Evolutionary conservation across 305 asterid genomes (phyloP).

Genomic region (Plantago coronopus): DNA sequence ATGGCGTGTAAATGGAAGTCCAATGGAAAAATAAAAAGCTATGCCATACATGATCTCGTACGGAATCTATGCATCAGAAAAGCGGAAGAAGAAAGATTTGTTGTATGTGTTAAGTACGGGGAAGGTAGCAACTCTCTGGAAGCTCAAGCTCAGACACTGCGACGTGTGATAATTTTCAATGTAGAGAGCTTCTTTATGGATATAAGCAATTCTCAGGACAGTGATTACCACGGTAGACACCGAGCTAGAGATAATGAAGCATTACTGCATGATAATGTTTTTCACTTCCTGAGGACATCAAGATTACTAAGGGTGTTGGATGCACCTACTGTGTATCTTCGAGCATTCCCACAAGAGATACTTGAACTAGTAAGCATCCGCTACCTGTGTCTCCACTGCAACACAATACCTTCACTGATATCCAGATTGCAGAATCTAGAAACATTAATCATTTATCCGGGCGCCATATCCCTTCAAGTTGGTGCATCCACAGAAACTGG

Average conservation of each 20-base stretch:
- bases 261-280: too few relatives aligned
- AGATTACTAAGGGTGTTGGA: conserved; percentile 19
- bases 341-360: neutral
- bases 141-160: neutral
- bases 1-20: neutral
- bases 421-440: conserved; percentile 21
- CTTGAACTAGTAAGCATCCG: conserved; percentile 12
- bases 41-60: conserved; percentile 19
- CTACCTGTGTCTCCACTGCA: conserved; percentile 15
- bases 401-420: neutral
- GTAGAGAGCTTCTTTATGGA: neutral
- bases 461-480: too few relatives aligned
- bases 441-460: neutral
- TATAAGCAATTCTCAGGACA: too few relatives aligned
- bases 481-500: too few relatives aligned
- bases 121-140: neutral
- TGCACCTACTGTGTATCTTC: neutral
- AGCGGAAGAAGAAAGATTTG: conserved; percentile 9
- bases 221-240: neutral
- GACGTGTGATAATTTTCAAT: conserved; percentile 13
- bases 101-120: neutral
- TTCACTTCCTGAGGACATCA: too few relatives aligned
- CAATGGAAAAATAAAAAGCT: conserved; percentile 3
- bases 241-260: too few relatives aligned
- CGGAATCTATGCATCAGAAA: conserved; percentile 10